Percentiles rank a stretch among this genome's conserved stretches.
Evolutionary conservation across 768 basidiomycete species (phyloP).

Genomic region (Leucosporidium scottii): DNA sequence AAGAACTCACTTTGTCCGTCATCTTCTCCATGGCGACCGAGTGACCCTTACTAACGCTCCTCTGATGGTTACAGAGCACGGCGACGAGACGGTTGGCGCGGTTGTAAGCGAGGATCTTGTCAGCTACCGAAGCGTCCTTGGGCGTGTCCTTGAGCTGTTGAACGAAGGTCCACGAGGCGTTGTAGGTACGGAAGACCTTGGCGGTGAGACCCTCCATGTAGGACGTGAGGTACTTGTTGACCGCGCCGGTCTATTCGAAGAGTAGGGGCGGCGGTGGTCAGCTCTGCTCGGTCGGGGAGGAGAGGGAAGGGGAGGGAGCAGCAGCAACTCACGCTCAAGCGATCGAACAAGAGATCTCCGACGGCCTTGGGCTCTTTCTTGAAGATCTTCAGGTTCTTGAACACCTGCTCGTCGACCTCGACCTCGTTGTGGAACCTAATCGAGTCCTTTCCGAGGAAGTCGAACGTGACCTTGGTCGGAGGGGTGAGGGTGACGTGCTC

Average conservation of each 20-base stretch:
- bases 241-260: conserved; percentile 59
- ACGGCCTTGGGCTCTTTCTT: conserved; percentile 79
- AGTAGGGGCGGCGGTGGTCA: neutral
- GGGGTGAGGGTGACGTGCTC: conserved; percentile 90
- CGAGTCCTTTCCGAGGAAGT: conserved; percentile 98
- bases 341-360: conserved; percentile 85
- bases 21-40: conserved; percentile 92
- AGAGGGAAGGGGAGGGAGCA: neutral
- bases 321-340: conserved; percentile 65
- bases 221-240: conserved; percentile 85
- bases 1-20: conserved; percentile 65
- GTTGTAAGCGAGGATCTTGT: conserved; percentile 95
- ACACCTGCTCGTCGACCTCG: conserved; percentile 80
- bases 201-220: conserved; percentile 98
- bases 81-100: conserved; percentile 95
- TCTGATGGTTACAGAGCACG: conserved; percentile 98
- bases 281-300: neutral
- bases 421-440: conserved; percentile 94
- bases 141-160: conserved; percentile 72
- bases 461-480: conserved; percentile 82
- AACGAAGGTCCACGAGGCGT: conserved; percentile 94
- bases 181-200: conserved; percentile 99
- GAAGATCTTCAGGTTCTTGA: conserved; percentile 97
- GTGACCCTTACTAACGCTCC: conserved; percentile 84
- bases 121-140: conserved; percentile 68